Evolutionary conservation across 1,284 basidiomycete species (phyloP).

Genomic region (Pseudozyma hubeiensis): DNA sequence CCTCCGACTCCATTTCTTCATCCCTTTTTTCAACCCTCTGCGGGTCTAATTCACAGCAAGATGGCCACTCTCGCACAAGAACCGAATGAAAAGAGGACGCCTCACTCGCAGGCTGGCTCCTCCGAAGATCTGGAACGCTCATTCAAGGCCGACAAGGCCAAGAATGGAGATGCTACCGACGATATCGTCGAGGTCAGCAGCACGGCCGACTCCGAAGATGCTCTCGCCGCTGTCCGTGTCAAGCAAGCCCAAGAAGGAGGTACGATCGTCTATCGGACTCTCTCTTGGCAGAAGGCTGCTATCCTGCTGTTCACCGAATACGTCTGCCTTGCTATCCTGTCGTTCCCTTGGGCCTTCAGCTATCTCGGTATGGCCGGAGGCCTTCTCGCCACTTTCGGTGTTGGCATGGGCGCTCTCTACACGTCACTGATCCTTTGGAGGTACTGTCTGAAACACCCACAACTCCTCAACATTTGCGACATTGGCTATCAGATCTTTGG

Average conservation of each 20-base stretch:
- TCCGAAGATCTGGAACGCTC: slow-evolving; percentile 42
- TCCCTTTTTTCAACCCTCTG: too few relatives aligned
- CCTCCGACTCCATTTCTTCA: too few relatives aligned
- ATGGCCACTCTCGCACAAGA: slow-evolving; percentile 31
- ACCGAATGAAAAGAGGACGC: slow-evolving; percentile 25
- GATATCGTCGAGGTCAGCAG: slow-evolving; percentile 28
- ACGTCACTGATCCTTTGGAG: slow-evolving; percentile 71
- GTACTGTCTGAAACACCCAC: slow-evolving; percentile 75
- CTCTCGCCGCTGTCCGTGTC: slow-evolving; percentile 16
- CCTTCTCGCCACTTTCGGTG: slow-evolving; percentile 53
- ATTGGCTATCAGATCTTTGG: slow-evolving; percentile 75
- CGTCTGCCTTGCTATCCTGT: slow-evolving; percentile 62
- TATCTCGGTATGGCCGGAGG: slow-evolving; percentile 64
- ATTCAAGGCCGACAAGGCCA: slow-evolving; percentile 16
- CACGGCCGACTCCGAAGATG: slow-evolving; percentile 34
- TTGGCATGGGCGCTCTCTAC: slow-evolving; percentile 59
- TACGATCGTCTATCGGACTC: slow-evolving; percentile 50
- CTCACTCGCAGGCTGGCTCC: slow-evolving; percentile 18
- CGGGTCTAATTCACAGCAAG: too few relatives aligned
- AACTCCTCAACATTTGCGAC: slow-evolving; percentile 75
- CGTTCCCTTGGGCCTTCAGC: slow-evolving; percentile 58
- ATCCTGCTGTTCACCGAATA: slow-evolving; percentile 60
- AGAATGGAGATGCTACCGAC: slow-evolving; percentile 14
- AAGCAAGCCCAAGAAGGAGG: slow-evolving; percentile 51
- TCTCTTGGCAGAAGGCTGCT: slow-evolving; percentile 60